Conservation (phyloP, 1,139 yeast genomes). For the Hansenula anomala region DNA sequence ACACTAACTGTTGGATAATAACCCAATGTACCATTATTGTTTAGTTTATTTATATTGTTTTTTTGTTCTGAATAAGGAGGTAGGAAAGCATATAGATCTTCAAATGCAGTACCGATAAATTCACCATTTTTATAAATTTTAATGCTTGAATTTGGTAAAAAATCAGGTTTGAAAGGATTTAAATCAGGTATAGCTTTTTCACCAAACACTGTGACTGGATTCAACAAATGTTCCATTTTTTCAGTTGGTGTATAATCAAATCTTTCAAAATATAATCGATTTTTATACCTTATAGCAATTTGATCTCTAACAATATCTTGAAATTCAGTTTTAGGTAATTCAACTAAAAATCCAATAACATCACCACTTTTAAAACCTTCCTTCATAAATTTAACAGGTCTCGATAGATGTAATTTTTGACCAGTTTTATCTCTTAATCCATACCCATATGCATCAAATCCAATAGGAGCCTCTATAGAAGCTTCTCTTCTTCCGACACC, state of each 20-base stretch:
- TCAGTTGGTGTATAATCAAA: constrained; percentile 72
- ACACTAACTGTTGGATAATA: constrained; percentile 90
- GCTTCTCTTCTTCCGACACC: constrained; percentile 88
- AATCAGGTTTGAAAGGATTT: constrained; percentile 33
- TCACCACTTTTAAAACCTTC: constrained; percentile 71
- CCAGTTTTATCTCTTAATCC: constrained; percentile 85
- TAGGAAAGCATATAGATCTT: constrained; percentile 66
- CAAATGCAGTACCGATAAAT: constrained; percentile 59
- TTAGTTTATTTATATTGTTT: constrained; percentile 39
- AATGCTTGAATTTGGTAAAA: constrained; percentile 54
- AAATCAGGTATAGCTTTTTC: constrained; percentile 49
- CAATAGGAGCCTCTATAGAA: constrained; percentile 90
- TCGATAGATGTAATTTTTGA: constrained; percentile 68
- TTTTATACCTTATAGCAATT: constrained; percentile 81
- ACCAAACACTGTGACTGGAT: constrained; percentile 69
- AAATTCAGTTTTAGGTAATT: constrained; percentile 48
- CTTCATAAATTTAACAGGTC: constrained; percentile 52
- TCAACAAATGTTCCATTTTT: constrained; percentile 68
- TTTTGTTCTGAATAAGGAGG: constrained; percentile 63
- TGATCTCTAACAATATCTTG: constrained; percentile 64
- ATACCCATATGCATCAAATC: constrained; percentile 91
- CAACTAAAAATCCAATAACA: constrained; percentile 73
- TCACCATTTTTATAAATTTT: constrained; percentile 75
- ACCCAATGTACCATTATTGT: constrained; percentile 79
- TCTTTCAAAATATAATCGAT: constrained; percentile 76